Conservation (phyloP, 2,329 filamentous ascomycete species). For the Neoscytalidium dimidiatum region DNA sequence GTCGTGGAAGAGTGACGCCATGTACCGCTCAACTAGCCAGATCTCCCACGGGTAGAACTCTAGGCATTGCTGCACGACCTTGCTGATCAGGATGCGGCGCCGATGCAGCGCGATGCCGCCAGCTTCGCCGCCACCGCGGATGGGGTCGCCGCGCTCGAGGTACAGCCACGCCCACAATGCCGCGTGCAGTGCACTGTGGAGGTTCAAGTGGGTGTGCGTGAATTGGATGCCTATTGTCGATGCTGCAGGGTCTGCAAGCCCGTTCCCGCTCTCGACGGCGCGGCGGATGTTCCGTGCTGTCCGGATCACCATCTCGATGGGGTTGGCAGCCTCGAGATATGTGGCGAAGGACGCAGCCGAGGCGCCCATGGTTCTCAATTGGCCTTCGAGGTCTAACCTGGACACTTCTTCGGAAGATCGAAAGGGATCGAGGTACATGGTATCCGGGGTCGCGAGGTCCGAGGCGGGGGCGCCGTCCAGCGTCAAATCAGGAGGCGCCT, state of each 20-base stretch:
- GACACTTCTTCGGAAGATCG: constrained; percentile 68
- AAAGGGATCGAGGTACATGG: constrained; percentile 86
- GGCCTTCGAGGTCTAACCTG: constrained; percentile 57
- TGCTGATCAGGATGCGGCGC: constrained; percentile 61
- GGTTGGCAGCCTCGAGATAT: constrained; percentile 66
- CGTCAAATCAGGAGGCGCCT: constrained; percentile 60
- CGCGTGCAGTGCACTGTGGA: constrained; percentile 67
- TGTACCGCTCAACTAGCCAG: constrained; percentile 68
- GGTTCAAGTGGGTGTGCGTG: constrained; percentile 39
- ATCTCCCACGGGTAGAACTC: constrained; percentile 71
- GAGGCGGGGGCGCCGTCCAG: constrained; percentile 42
- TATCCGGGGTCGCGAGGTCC: constrained; percentile 39
- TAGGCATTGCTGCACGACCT: constrained; percentile 65
- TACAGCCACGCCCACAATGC: constrained; percentile 68
- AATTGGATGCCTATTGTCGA: constrained; percentile 5
- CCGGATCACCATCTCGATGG: constrained; percentile 70
- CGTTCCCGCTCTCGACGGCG: constrained; percentile 54
- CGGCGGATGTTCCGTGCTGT: constrained; percentile 80
- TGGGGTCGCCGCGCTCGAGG: constrained; percentile 35
- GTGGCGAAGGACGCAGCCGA: constrained; percentile 39
- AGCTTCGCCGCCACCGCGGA: constrained; percentile 20
- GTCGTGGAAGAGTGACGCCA: constrained; percentile 61
- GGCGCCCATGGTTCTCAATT: constrained; percentile 58
- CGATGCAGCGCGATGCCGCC: constrained; percentile 27
- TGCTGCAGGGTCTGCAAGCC: neutral